These are phyloP conservation scores for Phytophthora vignae DNA, from an alignment of 352 stramenopile genomes.

Conservation along the genomic window DNA sequence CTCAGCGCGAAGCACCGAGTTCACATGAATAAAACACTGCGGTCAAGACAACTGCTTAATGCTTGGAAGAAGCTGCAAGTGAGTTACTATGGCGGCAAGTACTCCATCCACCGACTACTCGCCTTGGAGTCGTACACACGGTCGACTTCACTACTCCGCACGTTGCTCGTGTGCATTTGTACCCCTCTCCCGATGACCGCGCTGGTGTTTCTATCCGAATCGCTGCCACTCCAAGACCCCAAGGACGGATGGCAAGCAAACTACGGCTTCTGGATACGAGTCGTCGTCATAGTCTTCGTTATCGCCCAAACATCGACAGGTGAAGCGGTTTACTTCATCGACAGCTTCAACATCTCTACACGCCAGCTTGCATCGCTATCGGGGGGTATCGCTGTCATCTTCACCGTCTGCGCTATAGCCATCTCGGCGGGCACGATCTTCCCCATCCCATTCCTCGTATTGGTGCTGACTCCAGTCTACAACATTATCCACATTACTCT, in stretches of 20 bases:
- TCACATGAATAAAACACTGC: neutral
- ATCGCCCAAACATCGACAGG: neutral
- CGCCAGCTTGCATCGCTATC: neutral
- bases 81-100: neutral
- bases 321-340: neutral
- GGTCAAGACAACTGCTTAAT: neutral
- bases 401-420: neutral
- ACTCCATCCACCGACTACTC: neutral
- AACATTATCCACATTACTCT: neutral
- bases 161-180: neutral
- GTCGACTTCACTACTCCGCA: neutral
- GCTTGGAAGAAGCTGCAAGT: neutral
- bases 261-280: slow-evolving; percentile 31
- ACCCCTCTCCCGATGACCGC: neutral
- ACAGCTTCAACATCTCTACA: neutral
- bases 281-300: neutral
- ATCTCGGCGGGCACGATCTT: neutral
- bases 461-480: neutral
- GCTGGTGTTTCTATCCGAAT: neutral
- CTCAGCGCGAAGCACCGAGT: too few species aligned
- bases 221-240: slow-evolving; percentile 22
- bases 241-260: slow-evolving; percentile 23
- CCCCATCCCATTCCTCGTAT: neutral
- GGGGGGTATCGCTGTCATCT: neutral
- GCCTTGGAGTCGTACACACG: neutral